Base-by-base conservation (phyloP, 1,139 yeast species). In the Yarrowia galli region DNA sequence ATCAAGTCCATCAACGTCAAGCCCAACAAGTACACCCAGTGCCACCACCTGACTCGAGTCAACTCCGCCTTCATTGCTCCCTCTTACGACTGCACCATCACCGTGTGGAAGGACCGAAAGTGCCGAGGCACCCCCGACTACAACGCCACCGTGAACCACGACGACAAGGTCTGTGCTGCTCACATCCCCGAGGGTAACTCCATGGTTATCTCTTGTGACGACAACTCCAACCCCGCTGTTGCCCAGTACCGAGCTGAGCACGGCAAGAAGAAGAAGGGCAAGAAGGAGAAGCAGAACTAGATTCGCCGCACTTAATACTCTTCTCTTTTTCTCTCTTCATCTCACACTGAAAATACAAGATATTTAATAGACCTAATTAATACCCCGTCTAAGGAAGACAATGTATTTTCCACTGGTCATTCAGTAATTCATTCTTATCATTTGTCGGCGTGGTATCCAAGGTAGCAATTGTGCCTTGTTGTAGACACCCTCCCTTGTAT, bases 11-110 rank as follows among this genome's bases (percentile, higher is more conserved):
- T 45, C 54, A 60, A 60, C 65, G 45, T 60, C 45, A 60, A 45
- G 53, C 65, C 65, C 65, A 60, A 60, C 53, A 60, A 60, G 54
- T 60, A 60, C 65, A 45, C 53, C 54, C 53, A 60, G 54, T 60
- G 65, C 54, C 45, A 45, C 65, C 42, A 46, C 45, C 35, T 46
- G 35, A 46, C 10, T 25, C 54, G 54, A 45, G 6, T 60, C 45
- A 32, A 22, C 54, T 60, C 65, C 36, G 54, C 36, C 43, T 60
- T 45, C 35, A 38, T 60, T 18, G 53, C 65, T n/a, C 65, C 65
- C 36, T 60, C 65, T 5, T 60, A 45, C 65, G 65, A 60, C 65
- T 60, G 65, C 65, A 45, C 53, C 45, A 45, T 60, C 54, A 15
- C 32, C 23, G 65, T 60, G 54, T 60, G 65, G 65, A 60, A 60